Evolutionary conservation across 805 yeast genomes (phyloP).

Genomic region (Dipodascus geniculatus): DNA sequence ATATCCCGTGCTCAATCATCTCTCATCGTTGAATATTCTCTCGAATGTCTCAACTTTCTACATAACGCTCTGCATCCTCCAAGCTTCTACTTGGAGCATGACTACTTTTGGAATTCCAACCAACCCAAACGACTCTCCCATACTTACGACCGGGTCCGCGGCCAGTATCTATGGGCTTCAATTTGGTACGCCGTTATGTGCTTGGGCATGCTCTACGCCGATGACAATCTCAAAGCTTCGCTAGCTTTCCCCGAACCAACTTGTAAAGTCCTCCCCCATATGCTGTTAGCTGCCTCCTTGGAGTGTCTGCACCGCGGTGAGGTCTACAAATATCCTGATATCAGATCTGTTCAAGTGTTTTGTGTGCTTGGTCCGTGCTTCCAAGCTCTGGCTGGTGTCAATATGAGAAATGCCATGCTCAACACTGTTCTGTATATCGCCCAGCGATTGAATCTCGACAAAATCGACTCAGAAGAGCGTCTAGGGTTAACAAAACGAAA

Average conservation of each 20-base stretch:
- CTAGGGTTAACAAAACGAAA: background rate
- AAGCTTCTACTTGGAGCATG: background rate
- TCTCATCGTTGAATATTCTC: background rate
- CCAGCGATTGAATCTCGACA: background rate
- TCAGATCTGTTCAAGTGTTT: constrained; percentile 2
- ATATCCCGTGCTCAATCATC: background rate
- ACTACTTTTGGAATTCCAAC: background rate
- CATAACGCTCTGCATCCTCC: background rate
- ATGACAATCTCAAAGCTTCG: background rate
- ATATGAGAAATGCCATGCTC: background rate
- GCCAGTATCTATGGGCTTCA: background rate
- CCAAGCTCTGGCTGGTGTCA: background rate
- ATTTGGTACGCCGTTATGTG: background rate
- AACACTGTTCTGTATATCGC: constrained; percentile 1
- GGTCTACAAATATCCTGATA: background rate
- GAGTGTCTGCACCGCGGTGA: constrained; percentile 4
- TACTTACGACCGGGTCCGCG: background rate
- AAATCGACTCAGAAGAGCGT: background rate
- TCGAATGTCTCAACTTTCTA: background rate
- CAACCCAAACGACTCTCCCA: background rate
- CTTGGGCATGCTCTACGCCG: background rate
- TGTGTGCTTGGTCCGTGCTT: constrained; percentile 1
- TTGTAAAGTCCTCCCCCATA: background rate
- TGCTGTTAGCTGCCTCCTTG: background rate
- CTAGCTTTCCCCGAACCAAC: background rate